phyloP scores from a whole-genome alignment of 257 asterid genomes.

The Striga asiatica region DNA sequence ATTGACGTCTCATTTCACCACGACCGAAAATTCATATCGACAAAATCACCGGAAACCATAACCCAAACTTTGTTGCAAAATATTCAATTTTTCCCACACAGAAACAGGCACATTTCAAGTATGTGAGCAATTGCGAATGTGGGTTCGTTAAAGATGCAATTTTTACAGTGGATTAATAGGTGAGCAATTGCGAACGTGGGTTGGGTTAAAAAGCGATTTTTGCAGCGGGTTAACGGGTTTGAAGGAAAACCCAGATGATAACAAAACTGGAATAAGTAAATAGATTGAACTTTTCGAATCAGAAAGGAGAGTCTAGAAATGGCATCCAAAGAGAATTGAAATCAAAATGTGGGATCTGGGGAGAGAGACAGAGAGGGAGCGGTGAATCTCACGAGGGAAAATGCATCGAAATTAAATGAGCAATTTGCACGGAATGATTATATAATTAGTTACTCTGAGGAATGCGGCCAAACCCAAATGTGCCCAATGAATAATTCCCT shows the following conservation, averaged over 20 bases:
- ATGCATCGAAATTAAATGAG: conserved; percentile 20
- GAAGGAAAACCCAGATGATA: conserved; percentile 14
- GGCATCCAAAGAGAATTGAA: conserved; percentile 22
- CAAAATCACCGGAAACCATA: conserved; percentile 5
- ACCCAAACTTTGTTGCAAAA: conserved; percentile 8
- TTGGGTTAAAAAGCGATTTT: conserved; percentile 21
- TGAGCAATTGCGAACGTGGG: conserved; percentile 18
- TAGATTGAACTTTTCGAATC: conserved; percentile 3
- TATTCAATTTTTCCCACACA: not conserved
- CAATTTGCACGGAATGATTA: conserved; percentile 24
- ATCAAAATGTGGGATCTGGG: conserved; percentile 15
- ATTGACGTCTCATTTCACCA: conserved; percentile 42
- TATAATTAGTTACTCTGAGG: not conserved
- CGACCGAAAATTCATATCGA: conserved; percentile 38
- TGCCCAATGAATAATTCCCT: conserved; percentile 6
- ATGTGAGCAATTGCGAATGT: conserved; percentile 12
- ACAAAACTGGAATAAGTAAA: not conserved
- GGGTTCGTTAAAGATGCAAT: conserved; percentile 24
- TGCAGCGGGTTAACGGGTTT: conserved; percentile 12
- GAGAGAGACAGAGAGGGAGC: conserved; percentile 16
- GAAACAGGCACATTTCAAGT: not conserved
- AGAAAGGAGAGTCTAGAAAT: conserved; percentile 11
- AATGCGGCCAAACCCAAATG: conserved; percentile 4
- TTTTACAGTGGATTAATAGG: conserved; percentile 15
- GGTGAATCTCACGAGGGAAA: conserved; percentile 39